Evolutionary conservation across 2,329 filamentous ascomycete species (phyloP).

Genomic region (Exophiala spinifera): DNA sequence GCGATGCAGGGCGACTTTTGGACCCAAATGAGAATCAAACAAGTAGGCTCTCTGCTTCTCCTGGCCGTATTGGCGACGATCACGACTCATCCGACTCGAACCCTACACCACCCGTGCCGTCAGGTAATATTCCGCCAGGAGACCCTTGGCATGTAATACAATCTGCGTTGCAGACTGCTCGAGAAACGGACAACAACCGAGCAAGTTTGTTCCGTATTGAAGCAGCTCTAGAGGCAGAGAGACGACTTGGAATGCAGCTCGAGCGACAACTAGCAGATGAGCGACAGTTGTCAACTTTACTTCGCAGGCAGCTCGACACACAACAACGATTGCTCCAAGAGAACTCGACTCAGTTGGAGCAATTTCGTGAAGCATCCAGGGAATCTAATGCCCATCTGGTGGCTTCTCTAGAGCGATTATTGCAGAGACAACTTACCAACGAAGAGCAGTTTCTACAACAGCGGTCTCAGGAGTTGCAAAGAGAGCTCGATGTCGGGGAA

Average conservation of each 20-base stretch:
- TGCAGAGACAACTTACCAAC: slow-evolving; percentile 20
- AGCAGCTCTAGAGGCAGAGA: slow-evolving; percentile 24
- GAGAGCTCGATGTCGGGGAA: slow-evolving; percentile 17
- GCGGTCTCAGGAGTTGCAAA: slow-evolving; percentile 24
- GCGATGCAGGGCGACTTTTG: slow-evolving; percentile 28
- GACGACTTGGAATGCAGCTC: slow-evolving; percentile 23
- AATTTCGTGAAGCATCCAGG: slow-evolving; percentile 10
- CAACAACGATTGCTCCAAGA: slow-evolving; percentile 23
- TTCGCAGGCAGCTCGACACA: slow-evolving; percentile 26
- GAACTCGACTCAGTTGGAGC: slow-evolving; percentile 9
- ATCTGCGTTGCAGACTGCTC: slow-evolving; percentile 22
- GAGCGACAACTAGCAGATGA: slow-evolving; percentile 27
- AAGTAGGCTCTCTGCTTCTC: slow-evolving; percentile 42
- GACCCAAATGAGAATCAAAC: slow-evolving; percentile 35
- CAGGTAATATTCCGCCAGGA: slow-evolving; percentile 16
- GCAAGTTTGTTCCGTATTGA: slow-evolving; percentile 24
- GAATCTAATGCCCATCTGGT: slow-evolving; percentile 14
- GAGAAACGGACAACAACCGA: slow-evolving; percentile 15
- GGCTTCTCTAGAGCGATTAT: slow-evolving; percentile 22
- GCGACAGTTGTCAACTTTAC: slow-evolving; percentile 22
- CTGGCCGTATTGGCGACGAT: slow-evolving; percentile 37
- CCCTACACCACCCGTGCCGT: slow-evolving; percentile 12
- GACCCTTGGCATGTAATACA: slow-evolving; percentile 28
- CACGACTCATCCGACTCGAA: slow-evolving; percentile 15
- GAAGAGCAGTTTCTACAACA: slow-evolving; percentile 23